Evolutionary conservation across 2,329 filamentous ascomycete species (phyloP), one percentile per base, ranked within the genome.

Genomic region (Aspergillus sp.): DNA sequence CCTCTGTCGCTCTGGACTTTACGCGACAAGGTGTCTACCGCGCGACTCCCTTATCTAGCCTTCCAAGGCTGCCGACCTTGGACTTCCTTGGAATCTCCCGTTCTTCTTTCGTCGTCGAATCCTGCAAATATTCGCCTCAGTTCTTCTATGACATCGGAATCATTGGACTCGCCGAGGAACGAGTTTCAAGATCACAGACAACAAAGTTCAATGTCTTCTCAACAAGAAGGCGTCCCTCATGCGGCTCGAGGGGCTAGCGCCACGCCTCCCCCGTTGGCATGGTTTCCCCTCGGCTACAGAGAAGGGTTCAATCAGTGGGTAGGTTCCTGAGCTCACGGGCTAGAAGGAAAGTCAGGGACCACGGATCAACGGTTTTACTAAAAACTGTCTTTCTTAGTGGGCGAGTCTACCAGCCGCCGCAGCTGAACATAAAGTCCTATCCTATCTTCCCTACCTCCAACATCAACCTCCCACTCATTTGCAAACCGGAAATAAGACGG

Each of bases 221-320:
- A 50, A 18, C 64, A 59, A 50, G 61, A 69, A 31, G 61, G 61
- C 11, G 67, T 64, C 20, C 71, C 74, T n/a, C 68, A 75, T 63
- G 69, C 73, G n/a, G 66, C 67, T 31, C 67, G 72, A 56, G 73
- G 68, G 56, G 71, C 67, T 50, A 66, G 65, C 45, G 73, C 63
- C 22, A 68, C 69, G 16, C 69, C 69, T 1, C 68, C 76, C 12
- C 68, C 69, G 54, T 68, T 71, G 29, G 69, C 77, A 36, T 88
- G 85, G 75, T 98, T 99, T 66, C 93, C 95, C 2, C 79, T 98
- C 22, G 89, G 92, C 53, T 96, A 96, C 79, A 95, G 93, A 71
- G 92, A 96, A 59, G 94, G 91, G 16, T 91, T 92, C 63, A 89
- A 85, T 67, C 94, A 98, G 83, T 98, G 95, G 92, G 90, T 91